Conservation (phyloP, 257 asterid species). For the Catharanthus roseus region DNA sequence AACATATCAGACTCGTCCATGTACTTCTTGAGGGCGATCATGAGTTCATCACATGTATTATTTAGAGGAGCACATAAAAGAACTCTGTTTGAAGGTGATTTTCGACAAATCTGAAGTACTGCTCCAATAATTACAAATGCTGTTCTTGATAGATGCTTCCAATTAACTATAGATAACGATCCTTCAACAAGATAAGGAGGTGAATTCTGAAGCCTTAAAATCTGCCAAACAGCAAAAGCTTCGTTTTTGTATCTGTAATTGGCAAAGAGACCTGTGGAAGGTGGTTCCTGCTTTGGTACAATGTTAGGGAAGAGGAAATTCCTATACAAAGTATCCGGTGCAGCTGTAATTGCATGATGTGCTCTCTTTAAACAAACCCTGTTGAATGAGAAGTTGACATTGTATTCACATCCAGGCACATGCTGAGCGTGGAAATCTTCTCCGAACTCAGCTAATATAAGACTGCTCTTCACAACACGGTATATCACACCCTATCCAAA, state of each 20-base stretch:
- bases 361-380: constrained; percentile 27
- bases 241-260: background rate
- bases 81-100: constrained; percentile 12
- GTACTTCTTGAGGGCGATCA: constrained; percentile 18
- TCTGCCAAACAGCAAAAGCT: constrained; percentile 8
- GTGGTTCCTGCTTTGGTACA: background rate
- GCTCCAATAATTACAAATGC: constrained; percentile 9
- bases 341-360: constrained; percentile 20
- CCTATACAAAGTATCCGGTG: constrained; percentile 1
- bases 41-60: constrained; percentile 20
- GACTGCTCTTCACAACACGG: constrained; percentile 17
- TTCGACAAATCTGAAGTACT: background rate
- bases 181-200: constrained; percentile 27
- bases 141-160: constrained; percentile 2
- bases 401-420: constrained; percentile 10
- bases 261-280: background rate
- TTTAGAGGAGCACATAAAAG: constrained; percentile 25
- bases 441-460: constrained; percentile 18
- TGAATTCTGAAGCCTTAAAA: constrained; percentile 19
- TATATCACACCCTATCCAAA: constrained; percentile 12
- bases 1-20: constrained; percentile 19
- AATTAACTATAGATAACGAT: constrained; percentile 1
- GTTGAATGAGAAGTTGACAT: constrained; percentile 24
- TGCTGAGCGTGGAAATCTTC: constrained; percentile 10
- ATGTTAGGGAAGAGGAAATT: constrained; percentile 20